These are phyloP conservation scores for Monosporascus sp. DNA, from an alignment of 2,329 filamentous ascomycete species.

Conservation along the genomic window DNA sequence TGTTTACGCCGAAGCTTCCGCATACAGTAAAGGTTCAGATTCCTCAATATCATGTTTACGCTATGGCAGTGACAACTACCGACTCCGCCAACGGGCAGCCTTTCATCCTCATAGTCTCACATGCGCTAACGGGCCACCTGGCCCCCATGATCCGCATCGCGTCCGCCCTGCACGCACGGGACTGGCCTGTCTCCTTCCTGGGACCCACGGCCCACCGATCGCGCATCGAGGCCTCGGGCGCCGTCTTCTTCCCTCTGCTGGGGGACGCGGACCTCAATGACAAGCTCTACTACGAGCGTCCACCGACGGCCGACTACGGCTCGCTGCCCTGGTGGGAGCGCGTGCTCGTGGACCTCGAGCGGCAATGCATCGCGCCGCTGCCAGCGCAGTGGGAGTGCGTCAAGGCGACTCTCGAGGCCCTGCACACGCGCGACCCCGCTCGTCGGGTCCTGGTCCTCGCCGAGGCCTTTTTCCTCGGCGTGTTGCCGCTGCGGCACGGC, in stretches of 20 bases:
- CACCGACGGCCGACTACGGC: conserved; percentile 18
- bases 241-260: conserved; percentile 28
- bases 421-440: conserved; percentile 15
- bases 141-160: conserved; percentile 31
- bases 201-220: conserved; percentile 29
- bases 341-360: conserved; percentile 26
- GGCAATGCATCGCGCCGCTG: conserved; percentile 28
- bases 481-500: conserved; percentile 28
- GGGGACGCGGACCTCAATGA: conserved; percentile 31
- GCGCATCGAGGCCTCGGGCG: conserved; percentile 29
- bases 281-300: conserved; percentile 23
- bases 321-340: conserved; percentile 23
- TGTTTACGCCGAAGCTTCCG: too few species aligned
- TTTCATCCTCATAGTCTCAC: conserved; percentile 29
- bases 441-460: conserved; percentile 24
- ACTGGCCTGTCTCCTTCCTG: conserved; percentile 30
- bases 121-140: conserved; percentile 33
- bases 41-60: too few species aligned
- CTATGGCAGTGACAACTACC: too few species aligned
- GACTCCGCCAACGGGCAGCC: conserved; percentile 3
- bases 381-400: conserved; percentile 30
- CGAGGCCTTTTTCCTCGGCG: conserved; percentile 32
- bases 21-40: too few species aligned
- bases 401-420: conserved; percentile 17
- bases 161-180: conserved; percentile 22